Evolutionary conservation across 768 basidiomycete species (phyloP).

Genomic region (Suillus weaverae): DNA sequence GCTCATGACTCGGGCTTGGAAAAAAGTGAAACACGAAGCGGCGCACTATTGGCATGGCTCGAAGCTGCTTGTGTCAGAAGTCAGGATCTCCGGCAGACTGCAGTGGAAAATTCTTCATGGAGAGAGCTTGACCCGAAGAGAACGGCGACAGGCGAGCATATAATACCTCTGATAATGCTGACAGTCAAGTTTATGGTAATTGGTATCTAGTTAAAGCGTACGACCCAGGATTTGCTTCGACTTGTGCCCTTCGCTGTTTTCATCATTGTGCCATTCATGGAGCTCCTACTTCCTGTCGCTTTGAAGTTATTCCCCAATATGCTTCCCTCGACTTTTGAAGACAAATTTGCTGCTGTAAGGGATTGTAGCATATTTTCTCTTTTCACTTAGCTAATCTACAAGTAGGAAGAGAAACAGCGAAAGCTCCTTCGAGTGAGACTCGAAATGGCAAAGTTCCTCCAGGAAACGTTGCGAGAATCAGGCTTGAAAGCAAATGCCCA

Average conservation of each 20-base stretch:
- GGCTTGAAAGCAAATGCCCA: constrained; percentile 90
- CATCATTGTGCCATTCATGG: constrained; percentile 97
- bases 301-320: constrained; percentile 98
- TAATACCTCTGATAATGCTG: neutral
- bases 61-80: constrained; percentile 91
- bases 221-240: constrained; percentile 89
- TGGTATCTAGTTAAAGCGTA: constrained; percentile 72
- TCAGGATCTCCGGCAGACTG: constrained; percentile 83
- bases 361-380: constrained; percentile 7
- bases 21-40: constrained; percentile 92
- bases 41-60: constrained; percentile 97
- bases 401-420: constrained; percentile 95
- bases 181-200: constrained; percentile 3
- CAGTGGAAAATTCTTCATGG: constrained; percentile 94
- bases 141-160: constrained; percentile 78
- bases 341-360: constrained; percentile 88
- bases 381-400: neutral
- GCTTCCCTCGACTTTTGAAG: constrained; percentile 97
- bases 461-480: constrained; percentile 94
- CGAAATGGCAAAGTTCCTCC: constrained; percentile 99
- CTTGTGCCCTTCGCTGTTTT: constrained; percentile 96
- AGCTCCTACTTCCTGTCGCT: constrained; percentile 91
- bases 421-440: constrained; percentile 92
- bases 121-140: constrained; percentile 86
- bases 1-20: constrained; percentile 73